Percentiles rank a stretch among this genome's conserved stretches.
Conservation (phyloP, 163 green algal genomes). For the Scenedesmus sp. region DNA sequence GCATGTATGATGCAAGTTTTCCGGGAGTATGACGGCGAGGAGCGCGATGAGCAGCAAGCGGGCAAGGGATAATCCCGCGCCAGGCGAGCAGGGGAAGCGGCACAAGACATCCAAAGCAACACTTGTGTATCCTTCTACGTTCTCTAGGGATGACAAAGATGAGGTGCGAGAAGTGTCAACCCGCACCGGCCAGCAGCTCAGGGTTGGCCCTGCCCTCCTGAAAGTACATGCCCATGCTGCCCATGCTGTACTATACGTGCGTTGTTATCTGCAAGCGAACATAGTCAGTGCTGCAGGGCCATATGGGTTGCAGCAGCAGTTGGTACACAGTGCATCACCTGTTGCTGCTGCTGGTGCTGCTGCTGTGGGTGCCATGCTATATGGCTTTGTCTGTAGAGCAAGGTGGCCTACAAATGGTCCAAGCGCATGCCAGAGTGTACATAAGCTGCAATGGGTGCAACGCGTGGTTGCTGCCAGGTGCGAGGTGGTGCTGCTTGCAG, state of each 20-base stretch:
- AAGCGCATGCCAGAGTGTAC: not conserved
- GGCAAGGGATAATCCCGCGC: not conserved
- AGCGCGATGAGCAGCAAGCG: not conserved
- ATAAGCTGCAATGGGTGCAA: conserved; percentile 5
- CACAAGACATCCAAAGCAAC: not conserved
- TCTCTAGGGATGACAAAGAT: not conserved
- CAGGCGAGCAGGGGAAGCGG: not conserved
- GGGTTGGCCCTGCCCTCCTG: not conserved
- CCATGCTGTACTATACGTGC: not conserved
- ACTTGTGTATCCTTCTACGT: not conserved
- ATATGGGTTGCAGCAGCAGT: not conserved
- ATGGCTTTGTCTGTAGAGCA: not conserved
- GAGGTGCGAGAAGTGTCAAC: not conserved
- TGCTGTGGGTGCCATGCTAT: not conserved
- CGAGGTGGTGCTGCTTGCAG: not conserved
- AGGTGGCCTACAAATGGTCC: conserved; percentile 4
- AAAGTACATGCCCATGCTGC: not conserved
- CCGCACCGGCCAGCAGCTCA: not conserved
- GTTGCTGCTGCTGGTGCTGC: not conserved
- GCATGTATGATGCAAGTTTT: not conserved
- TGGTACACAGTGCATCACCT: not conserved
- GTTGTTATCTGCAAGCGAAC: not conserved
- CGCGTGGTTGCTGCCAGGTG: conserved; percentile 19
- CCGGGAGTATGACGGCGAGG: not conserved
- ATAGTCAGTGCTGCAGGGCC: not conserved